A percentile compares a stretch with the other conserved stretches of the same genome.
phyloP scores from a whole-genome alignment of 2,329 filamentous ascomycete genomes.

The Colletotrichum cordylinicola region DNA sequence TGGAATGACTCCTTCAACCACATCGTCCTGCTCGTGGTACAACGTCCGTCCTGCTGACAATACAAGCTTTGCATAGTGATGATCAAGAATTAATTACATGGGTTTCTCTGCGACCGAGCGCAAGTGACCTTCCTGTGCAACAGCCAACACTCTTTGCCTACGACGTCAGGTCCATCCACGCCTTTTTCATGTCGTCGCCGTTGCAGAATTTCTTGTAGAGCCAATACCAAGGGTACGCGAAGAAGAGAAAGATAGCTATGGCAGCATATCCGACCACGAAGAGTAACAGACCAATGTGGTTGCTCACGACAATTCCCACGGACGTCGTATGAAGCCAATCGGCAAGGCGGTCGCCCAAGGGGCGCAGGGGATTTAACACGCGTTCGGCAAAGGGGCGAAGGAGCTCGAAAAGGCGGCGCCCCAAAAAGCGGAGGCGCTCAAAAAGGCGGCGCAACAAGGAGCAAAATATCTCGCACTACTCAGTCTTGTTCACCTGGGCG shows the following conservation, averaged over 20 bases:
- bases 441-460: not conserved
- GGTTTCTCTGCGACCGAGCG: not conserved
- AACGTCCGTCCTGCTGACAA: not conserved
- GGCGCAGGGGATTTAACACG: not conserved
- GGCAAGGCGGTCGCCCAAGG: not conserved
- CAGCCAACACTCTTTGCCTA: not conserved
- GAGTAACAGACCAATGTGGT: not conserved
- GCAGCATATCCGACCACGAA: not conserved
- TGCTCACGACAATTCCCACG: not conserved
- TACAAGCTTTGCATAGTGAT: not conserved
- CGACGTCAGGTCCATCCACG: not conserved
- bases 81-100: not conserved
- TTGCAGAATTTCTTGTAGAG: not conserved
- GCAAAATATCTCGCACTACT: not conserved
- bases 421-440: not conserved
- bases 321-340: not conserved
- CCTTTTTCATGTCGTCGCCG: not conserved
- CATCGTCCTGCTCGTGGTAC: not conserved
- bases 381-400: not conserved
- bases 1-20: not conserved
- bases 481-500: conserved; percentile 3
- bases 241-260: not conserved
- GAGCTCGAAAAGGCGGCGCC: not conserved
- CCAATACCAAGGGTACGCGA: not conserved
- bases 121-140: not conserved